These are phyloP conservation scores for Yarrowia sp. DNA, from an alignment of 805 yeast species.

Conservation along the genomic window DNA sequence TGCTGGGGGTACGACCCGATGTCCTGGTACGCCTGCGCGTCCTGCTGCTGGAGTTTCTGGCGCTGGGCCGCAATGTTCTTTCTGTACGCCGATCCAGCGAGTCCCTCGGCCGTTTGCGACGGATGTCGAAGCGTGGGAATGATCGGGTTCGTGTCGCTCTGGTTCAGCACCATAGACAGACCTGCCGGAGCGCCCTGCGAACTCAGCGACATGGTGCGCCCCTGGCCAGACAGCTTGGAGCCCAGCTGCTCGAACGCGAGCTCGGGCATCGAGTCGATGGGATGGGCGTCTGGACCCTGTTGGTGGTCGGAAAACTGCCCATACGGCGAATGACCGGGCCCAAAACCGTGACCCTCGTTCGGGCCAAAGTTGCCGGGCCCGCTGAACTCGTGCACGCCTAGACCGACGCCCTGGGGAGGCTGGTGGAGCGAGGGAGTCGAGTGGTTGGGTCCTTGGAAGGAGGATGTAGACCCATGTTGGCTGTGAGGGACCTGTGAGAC, in stretches of 20 bases:
- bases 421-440: constrained; percentile 9
- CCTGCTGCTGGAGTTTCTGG: constrained; percentile 17
- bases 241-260: constrained; percentile 14
- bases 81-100: constrained; percentile 19
- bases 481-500: neutral
- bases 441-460: neutral
- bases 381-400: neutral
- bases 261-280: constrained; percentile 26
- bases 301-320: neutral
- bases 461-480: too few relatives aligned
- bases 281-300: neutral
- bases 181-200: constrained; percentile 14
- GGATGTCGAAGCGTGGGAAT: constrained; percentile 17
- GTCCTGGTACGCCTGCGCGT: constrained; percentile 18
- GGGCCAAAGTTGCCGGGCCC: constrained; percentile 19
- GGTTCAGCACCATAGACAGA: constrained; percentile 12
- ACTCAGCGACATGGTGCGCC: neutral
- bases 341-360: neutral
- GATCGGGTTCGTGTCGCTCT: constrained; percentile 11
- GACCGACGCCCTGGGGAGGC: neutral
- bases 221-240: constrained; percentile 21
- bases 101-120: neutral
- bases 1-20: constrained; percentile 15
- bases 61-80: constrained; percentile 19
- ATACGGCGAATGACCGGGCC: constrained; percentile 15